Base-by-base conservation (phyloP, 176 grass and related monocot species). In the Triticum urartu region DNA sequence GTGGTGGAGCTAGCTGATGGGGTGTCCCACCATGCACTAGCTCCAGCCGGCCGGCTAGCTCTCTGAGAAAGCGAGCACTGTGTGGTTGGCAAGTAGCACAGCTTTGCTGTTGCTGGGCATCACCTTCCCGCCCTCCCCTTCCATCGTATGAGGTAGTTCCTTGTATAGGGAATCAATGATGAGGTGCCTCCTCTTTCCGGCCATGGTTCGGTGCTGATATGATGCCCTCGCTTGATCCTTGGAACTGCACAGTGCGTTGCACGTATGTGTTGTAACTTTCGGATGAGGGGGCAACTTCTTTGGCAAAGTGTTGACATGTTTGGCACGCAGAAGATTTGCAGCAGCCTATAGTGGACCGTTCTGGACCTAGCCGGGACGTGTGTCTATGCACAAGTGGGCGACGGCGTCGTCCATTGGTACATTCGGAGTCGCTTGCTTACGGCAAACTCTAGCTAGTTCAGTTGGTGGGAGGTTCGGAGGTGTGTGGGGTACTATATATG, bases 11-110 rank as follows among this genome's bases (percentile, higher is more conserved):
- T 56, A 56, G n/a, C 22, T 64, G 62, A 64, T 61, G 52, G 47
- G 77, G 72, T 64, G 72, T 83, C 88, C 79, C 89, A 90, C 88
- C 75, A 76, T 36, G 58, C 77, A 69, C 79, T 35, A 76, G 45
- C 13, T 17, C 15, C 13, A 14, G 25, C 15, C 6, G 22, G 25
- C 15, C 6, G 22, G 15, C 15, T 25, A 75, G 42, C 71, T 86
- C 78, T 63, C 78, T 52, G 64, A 24, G 73, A 89, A 90, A 81
- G 59, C 24, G 64, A 89, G 35, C 62, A 70, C 21, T 76, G 69
- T 30, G 30, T 62, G 50, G 72, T 75, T 75, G 8, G 42, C 38
- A 40, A 14, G 48, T 68, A 81, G 75, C 68, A 4, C 13, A 52
- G 83, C 88, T 42, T 86, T 86, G 71, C 71, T 43, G 28, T 84